These are phyloP conservation scores for Neurospora sp. DNA, from an alignment of 2,329 filamentous ascomycete species.

Conservation along the genomic window DNA sequence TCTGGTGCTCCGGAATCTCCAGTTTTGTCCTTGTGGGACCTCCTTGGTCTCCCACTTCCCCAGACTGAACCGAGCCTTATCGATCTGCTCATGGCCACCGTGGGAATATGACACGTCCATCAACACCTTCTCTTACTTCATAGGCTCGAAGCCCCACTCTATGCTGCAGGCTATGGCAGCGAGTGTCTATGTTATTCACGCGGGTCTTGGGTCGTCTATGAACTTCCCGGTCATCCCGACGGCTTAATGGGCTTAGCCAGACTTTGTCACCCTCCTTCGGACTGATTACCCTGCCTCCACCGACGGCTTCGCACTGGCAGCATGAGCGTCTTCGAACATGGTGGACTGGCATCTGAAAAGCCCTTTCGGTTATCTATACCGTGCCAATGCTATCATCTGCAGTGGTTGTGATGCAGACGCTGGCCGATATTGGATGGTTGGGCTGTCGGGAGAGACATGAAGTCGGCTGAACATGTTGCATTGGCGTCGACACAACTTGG, in stretches of 20 bases:
- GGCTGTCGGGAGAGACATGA: not conserved
- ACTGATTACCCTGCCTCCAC: not conserved
- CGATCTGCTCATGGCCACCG: not conserved
- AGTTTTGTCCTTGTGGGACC: not conserved
- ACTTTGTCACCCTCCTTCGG: not conserved
- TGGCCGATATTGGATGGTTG: not conserved
- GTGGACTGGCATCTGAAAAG: not conserved
- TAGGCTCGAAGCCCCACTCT: not conserved
- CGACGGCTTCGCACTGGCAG: not conserved
- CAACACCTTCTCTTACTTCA: not conserved
- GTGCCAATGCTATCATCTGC: not conserved
- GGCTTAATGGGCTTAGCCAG: not conserved
- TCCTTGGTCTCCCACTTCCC: not conserved
- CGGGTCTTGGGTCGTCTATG: not conserved
- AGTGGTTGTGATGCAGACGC: not conserved
- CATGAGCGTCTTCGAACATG: not conserved
- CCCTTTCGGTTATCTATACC: not conserved
- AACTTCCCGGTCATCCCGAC: not conserved
- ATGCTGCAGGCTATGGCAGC: not conserved
- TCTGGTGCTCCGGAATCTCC: not conserved
- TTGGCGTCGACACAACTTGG: not conserved
- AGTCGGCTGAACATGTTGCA: not conserved
- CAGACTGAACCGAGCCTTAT: not conserved
- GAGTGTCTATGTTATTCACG: not conserved
- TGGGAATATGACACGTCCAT: not conserved